Evolutionary conservation across 805 yeast genomes (phyloP).

Genomic region (Yamadazyma tumulicola): DNA sequence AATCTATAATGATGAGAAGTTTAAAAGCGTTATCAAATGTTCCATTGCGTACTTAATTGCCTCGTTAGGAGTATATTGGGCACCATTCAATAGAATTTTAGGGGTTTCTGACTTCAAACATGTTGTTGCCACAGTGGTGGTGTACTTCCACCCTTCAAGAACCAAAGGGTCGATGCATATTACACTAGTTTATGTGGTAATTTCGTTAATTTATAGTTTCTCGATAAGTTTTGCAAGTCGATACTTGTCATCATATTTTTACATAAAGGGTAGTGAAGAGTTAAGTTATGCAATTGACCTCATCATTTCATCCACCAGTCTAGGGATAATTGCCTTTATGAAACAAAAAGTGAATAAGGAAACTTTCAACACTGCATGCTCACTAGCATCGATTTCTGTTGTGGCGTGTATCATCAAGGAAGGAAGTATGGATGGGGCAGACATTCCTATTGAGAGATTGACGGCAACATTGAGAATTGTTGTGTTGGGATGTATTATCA

Average conservation of each 20-base stretch:
- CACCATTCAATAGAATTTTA: slow-evolving; percentile 45
- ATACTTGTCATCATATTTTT: slow-evolving; percentile 45
- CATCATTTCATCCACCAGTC: slow-evolving; percentile 47
- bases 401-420: slow-evolving; percentile 73
- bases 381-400: slow-evolving; percentile 67
- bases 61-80: slow-evolving; percentile 65
- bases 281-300: slow-evolving; percentile 54
- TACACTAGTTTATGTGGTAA: slow-evolving; percentile 57
- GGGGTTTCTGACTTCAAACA: slow-evolving; percentile 76
- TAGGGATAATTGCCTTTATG: slow-evolving; percentile 66
- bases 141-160: slow-evolving; percentile 80
- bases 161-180: slow-evolving; percentile 80
- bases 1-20: slow-evolving; percentile 14
- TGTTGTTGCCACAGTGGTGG: slow-evolving; percentile 77
- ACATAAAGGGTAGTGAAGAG: slow-evolving; percentile 43
- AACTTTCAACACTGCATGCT: slow-evolving; percentile 78
- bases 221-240: slow-evolving; percentile 51
- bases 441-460: slow-evolving; percentile 53
- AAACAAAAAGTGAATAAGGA: slow-evolving; percentile 65
- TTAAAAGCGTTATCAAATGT: slow-evolving; percentile 52
- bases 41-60: slow-evolving; percentile 73
- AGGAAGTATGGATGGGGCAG: slow-evolving; percentile 58
- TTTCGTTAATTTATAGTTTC: slow-evolving; percentile 53
- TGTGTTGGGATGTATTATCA: slow-evolving; percentile 53
- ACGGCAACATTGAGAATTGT: slow-evolving; percentile 56